Percentiles rank a stretch among this genome's conserved stretches.
Evolutionary conservation across 2,329 filamentous ascomycete genomes (phyloP).

Genomic region (Bipolaris cookei): DNA sequence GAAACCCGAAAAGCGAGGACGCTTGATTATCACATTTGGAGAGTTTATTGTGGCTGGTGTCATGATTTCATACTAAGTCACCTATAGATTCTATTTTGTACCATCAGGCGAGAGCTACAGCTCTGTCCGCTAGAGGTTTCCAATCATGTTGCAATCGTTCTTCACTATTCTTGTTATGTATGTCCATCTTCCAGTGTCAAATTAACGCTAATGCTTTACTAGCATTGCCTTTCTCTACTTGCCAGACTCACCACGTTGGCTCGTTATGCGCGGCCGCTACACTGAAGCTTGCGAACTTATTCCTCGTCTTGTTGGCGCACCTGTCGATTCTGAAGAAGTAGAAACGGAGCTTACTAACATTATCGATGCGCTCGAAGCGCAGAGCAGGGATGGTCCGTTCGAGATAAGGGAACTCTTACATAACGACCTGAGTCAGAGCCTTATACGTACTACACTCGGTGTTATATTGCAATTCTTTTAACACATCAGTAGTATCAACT

Average conservation of each 20-base stretch:
- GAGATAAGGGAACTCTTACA: slow-evolving; percentile 46
- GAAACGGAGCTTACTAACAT: slow-evolving; percentile 46
- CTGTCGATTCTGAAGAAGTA: slow-evolving; percentile 31
- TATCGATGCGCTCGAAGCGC: slow-evolving; percentile 50
- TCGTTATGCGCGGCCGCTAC: slow-evolving; percentile 56
- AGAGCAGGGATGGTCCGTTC: slow-evolving; percentile 46
- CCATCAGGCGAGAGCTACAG: slow-evolving; percentile 5
- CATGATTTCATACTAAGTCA: slow-evolving; percentile 47
- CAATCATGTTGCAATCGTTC: slow-evolving; percentile 31
- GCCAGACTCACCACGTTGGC: slow-evolving; percentile 52
- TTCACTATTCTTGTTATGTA: slow-evolving; percentile 19
- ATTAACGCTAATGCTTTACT: background rate
- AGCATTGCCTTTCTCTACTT: slow-evolving; percentile 19
- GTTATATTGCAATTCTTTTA: slow-evolving; percentile 58
- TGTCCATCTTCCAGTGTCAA: accelerated
- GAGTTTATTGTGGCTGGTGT: slow-evolving; percentile 48
- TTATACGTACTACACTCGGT: slow-evolving; percentile 51
- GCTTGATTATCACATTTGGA: slow-evolving; percentile 47
- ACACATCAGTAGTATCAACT: slow-evolving; percentile 43
- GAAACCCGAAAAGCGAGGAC: slow-evolving; percentile 45
- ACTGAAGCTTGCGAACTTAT: slow-evolving; percentile 41
- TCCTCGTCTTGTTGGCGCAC: slow-evolving; percentile 14
- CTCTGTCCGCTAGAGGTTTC: slow-evolving; percentile 42
- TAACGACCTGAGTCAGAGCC: slow-evolving; percentile 53
- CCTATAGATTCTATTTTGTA: slow-evolving; percentile 39